A percentile compares a stretch with the other conserved stretches of the same genome.
Evolutionary conservation across 2,329 filamentous ascomycete genomes (phyloP).

Genomic region (Fusarium duplospermum): DNA sequence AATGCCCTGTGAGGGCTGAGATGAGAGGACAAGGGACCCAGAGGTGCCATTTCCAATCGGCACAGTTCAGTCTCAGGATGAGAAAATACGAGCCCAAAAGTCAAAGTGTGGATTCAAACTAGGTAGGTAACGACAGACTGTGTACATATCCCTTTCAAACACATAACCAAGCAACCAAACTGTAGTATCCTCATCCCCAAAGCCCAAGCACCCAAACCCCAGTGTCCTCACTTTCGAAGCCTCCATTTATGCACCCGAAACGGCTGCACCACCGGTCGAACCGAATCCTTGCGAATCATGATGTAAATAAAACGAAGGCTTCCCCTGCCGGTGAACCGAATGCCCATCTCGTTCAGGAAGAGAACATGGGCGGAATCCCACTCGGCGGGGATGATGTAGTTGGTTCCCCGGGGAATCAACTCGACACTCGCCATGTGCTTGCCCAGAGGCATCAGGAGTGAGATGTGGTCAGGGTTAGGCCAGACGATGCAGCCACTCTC

Average conservation of each 20-base stretch:
- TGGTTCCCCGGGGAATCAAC: constrained; percentile 24
- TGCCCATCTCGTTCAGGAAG: constrained; percentile 33
- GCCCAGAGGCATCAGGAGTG: constrained; percentile 29
- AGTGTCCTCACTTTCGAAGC: too few relatives aligned
- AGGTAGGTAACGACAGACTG: not conserved
- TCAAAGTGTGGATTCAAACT: not conserved
- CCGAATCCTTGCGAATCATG: not conserved
- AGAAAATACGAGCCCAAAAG: not conserved
- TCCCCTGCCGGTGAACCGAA: constrained; percentile 24
- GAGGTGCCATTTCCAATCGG: not conserved
- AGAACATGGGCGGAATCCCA: constrained; percentile 32
- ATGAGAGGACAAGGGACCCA: not conserved
- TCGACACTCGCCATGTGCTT: constrained; percentile 10
- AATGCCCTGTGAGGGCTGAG: too few relatives aligned
- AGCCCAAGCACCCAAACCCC: not conserved
- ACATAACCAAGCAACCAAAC: not conserved
- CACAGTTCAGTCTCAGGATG: not conserved
- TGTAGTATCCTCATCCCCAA: not conserved
- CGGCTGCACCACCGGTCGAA: too few relatives aligned
- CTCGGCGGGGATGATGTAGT: constrained; percentile 1
- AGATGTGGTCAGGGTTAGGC: constrained; percentile 16
- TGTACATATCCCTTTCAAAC: not conserved
- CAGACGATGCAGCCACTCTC: constrained; percentile 25
- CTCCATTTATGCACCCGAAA: too few relatives aligned
- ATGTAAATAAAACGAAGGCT: constrained; percentile 38